Evolutionary conservation across 2,329 filamentous ascomycete genomes (phyloP), one percentile per base, ranked within the genome.

Genomic region (Pyrenochaeta sp.): DNA sequence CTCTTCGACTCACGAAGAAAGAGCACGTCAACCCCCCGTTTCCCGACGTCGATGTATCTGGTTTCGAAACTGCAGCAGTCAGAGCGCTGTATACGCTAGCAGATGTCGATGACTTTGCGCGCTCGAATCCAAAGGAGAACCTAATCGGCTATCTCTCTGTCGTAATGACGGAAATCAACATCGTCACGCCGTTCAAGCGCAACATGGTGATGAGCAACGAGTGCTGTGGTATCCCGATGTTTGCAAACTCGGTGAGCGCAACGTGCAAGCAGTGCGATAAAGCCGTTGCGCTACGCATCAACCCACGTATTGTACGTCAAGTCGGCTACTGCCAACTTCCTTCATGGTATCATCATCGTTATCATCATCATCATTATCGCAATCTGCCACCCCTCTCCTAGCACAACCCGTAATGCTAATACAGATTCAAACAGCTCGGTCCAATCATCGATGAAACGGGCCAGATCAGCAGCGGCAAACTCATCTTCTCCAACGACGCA

Each of bases 361-460:
- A 19, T 19, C 19, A 19, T 19, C 19, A 19, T 19, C 19, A 19
- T 19, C 19, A 19, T 19, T 19, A 19, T 19, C 19, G 19, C 19
- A 19, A 19, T 19, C 19, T 19, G 1, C 19, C 19, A 19, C 19
- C 19, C 19, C 19, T 19, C 19, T 19, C 19, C 19, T 19, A 19
- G 19, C 19, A 19, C 19, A 19, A 36, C 32, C 8, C 32, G 36
- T 12, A 39, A 8, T 12, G 36, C 12, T 8, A 34, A 22, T 2
- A 27, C 2, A 25, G 25, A 24, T 4, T 7, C 19, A n/a, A 22
- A 48, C 27, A 79, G 77, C 66, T 83, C 28, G 79, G 79, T 5
- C 72, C 76, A 37, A 57, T 83, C 5, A 65, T 82, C 48, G 81
- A 89, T 58, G 87, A 89, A 70, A 88, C 85, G 0, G 86, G 84